Evolutionary conservation across 805 yeast genomes (phyloP).

Genomic region (Diddensiella caesifluorescens): DNA sequence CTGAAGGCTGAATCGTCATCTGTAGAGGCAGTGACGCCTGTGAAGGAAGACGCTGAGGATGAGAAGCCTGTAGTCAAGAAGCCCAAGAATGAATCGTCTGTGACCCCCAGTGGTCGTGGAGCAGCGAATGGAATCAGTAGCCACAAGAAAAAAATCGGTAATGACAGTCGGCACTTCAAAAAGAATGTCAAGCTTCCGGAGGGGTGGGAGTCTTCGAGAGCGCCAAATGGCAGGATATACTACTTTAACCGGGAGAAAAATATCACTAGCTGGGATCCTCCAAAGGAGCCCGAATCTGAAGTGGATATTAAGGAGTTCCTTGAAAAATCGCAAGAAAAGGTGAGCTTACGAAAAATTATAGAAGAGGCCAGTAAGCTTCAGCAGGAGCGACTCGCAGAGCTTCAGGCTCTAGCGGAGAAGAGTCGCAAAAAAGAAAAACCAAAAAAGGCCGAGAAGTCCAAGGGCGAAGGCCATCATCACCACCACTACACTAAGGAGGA

Average conservation of each 20-base stretch:
- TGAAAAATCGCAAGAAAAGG: constrained; percentile 18
- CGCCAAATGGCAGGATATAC: constrained; percentile 42
- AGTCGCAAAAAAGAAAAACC: constrained; percentile 28
- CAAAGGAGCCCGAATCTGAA: constrained; percentile 29
- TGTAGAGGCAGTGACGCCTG: constrained; percentile 9
- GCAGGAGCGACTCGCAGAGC: constrained; percentile 11
- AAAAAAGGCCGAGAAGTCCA: constrained; percentile 22
- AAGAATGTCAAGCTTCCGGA: constrained; percentile 39
- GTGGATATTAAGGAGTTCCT: no score
- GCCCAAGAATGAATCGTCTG: background rate
- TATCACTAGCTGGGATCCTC: constrained; percentile 57
- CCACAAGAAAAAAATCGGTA: constrained; percentile 3
- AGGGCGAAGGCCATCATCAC: constrained; percentile 21
- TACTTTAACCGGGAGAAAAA: constrained; percentile 49
- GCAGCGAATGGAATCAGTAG: background rate
- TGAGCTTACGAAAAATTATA: constrained; percentile 36
- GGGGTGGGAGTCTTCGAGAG: constrained; percentile 62
- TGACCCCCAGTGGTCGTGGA: background rate
- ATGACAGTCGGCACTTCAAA: background rate
- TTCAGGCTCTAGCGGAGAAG: constrained; percentile 29
- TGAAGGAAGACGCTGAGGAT: constrained; percentile 13
- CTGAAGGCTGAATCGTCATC: constrained; percentile 13
- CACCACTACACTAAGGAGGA: constrained; percentile 11
- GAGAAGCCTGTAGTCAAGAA: constrained; percentile 20
- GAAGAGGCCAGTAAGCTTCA: constrained; percentile 33